Percentiles rank a stretch among this genome's conserved stretches.
These are phyloP conservation scores for Cinchona pubescens DNA, from an alignment of 257 asterid genomes.

Conservation along the genomic window DNA sequence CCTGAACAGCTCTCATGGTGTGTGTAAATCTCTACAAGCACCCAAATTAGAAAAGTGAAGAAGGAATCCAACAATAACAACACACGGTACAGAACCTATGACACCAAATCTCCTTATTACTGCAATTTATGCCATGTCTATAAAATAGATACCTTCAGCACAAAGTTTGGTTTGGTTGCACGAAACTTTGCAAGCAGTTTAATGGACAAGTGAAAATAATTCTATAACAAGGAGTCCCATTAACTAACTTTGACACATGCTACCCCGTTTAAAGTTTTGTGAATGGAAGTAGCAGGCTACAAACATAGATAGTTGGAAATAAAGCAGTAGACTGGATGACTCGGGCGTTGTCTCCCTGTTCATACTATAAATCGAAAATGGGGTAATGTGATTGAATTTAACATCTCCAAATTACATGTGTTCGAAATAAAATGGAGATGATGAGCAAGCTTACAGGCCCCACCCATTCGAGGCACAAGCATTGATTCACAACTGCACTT, in stretches of 20 bases:
- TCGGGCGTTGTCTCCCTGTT: conserved; percentile 86
- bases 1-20: conserved; percentile 91
- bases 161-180: background rate
- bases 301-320: background rate
- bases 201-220: background rate
- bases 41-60: conserved; percentile 20
- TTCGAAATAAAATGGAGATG: background rate
- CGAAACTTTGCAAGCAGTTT: background rate
- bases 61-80: background rate
- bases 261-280: background rate
- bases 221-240: background rate
- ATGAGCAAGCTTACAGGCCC: conserved; percentile 52
- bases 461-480: conserved; percentile 97
- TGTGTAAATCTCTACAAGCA: conserved; percentile 78
- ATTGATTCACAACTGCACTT: conserved; percentile 65
- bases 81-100: background rate
- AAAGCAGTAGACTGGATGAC: conserved; percentile 70
- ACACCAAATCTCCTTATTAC: background rate
- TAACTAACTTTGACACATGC: background rate
- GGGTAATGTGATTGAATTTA: background rate
- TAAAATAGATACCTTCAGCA: background rate
- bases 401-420: background rate
- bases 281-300: background rate
- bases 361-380: conserved; percentile 15
- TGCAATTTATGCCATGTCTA: background rate